These are phyloP conservation scores for Kuraishia cidri DNA, from an alignment of 805 yeast species.

Conservation along the genomic window DNA sequence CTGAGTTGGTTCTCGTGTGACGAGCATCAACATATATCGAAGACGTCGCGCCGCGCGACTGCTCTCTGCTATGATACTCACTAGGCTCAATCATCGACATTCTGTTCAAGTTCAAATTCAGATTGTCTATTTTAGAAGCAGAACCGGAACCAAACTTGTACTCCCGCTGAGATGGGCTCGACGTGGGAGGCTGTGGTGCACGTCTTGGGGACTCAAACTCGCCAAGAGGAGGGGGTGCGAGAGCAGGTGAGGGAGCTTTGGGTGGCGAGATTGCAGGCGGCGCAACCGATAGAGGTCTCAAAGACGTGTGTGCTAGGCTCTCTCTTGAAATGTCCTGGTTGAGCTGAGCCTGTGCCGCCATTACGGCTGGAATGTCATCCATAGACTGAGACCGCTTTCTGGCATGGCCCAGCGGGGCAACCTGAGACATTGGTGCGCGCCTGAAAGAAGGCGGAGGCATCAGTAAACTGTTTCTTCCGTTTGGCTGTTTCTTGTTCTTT, in stretches of 20 bases:
- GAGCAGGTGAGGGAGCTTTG: no score
- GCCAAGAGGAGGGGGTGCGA: slow-evolving; percentile 8
- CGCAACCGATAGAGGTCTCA: slow-evolving; percentile 11
- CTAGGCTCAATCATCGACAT: no score
- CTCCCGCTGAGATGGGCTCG: slow-evolving; percentile 6
- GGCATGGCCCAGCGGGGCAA: slow-evolving; percentile 20
- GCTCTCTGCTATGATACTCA: no score
- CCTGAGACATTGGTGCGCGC: slow-evolving; percentile 3
- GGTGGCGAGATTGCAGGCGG: slow-evolving; percentile 8
- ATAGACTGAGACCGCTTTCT: slow-evolving; percentile 43
- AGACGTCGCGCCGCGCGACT: no score
- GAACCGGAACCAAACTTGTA: slow-evolving; percentile 14
- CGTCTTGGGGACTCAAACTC: slow-evolving; percentile 59
- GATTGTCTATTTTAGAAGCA: no score
- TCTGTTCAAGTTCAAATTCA: no score
- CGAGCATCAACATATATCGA: slow-evolving; percentile 34
- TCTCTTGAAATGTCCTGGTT: no score
- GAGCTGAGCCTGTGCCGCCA: no score
- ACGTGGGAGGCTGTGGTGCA: slow-evolving; percentile 60
- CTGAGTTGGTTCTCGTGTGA: slow-evolving; percentile 24
- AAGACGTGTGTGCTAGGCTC: no score
- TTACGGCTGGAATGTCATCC: slow-evolving; percentile 36
- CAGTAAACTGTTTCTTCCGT: slow-evolving; percentile 12
- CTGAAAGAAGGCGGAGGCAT: slow-evolving; percentile 31
- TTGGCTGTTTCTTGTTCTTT: slow-evolving; percentile 6